phyloP scores from a whole-genome alignment of 331 rosid species.

The Saraca asoca region DNA sequence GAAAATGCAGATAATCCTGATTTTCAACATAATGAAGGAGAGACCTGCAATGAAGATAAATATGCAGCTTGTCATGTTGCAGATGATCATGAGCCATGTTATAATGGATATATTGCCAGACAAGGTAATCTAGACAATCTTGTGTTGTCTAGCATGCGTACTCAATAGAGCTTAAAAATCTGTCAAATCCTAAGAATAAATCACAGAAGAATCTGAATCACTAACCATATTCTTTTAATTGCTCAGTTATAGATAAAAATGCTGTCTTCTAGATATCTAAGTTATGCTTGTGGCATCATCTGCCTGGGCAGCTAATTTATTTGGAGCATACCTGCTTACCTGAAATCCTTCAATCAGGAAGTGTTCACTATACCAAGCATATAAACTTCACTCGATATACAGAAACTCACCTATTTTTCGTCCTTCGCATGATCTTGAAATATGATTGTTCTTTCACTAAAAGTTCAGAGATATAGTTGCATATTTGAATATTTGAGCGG shows the following conservation, averaged over 20 bases:
- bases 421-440: no score
- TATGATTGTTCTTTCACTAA: no score
- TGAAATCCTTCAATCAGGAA: background rate
- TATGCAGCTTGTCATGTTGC: constrained; percentile 44
- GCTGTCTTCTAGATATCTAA: constrained; percentile 20
- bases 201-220: constrained; percentile 13
- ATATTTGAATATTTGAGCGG: no score
- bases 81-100: constrained; percentile 43
- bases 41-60: constrained; percentile 47
- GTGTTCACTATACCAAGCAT: no score
- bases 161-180: background rate
- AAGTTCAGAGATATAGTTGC: no score
- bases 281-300: constrained; percentile 16
- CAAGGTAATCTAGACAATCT: constrained; percentile 52
- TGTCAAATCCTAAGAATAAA: background rate
- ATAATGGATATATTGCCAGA: constrained; percentile 43
- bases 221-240: constrained; percentile 14
- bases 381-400: no score
- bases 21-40: constrained; percentile 38
- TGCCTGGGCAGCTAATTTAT: constrained; percentile 14
- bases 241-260: constrained; percentile 10
- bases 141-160: constrained; percentile 20
- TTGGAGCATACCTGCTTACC: constrained; percentile 11
- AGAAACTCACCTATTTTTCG: no score
- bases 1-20: constrained; percentile 42